Conservation (phyloP, 2,329 filamentous ascomycete genomes). For the Claviceps monticola region DNA sequence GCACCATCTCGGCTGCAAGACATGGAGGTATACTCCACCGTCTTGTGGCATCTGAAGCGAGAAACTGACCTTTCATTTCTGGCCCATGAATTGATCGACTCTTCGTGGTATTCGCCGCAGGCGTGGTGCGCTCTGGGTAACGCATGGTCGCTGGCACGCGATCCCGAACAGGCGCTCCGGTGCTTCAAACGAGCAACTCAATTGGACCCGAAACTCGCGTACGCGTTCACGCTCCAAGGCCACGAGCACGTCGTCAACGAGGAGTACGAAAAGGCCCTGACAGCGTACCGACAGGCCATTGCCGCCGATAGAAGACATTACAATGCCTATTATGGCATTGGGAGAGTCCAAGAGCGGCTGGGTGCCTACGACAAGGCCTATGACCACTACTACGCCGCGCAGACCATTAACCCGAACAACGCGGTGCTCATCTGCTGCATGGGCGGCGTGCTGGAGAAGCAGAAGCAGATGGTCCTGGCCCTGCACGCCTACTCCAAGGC, state of each 20-base stretch:
- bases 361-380: slow-evolving; percentile 86
- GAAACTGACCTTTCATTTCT: slow-evolving; percentile 86
- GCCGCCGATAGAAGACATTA: slow-evolving; percentile 81
- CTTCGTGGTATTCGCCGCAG: slow-evolving; percentile 78
- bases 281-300: slow-evolving; percentile 75
- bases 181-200: slow-evolving; percentile 94
- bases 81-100: slow-evolving; percentile 77
- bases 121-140: slow-evolving; percentile 95
- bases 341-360: slow-evolving; percentile 73
- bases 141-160: slow-evolving; percentile 79
- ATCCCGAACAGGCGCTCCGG: slow-evolving; percentile 86
- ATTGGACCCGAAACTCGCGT: slow-evolving; percentile 78
- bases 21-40: slow-evolving; percentile 96
- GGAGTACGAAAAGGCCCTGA: slow-evolving; percentile 89
- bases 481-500: slow-evolving; percentile 72
- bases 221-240: slow-evolving; percentile 88
- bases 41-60: slow-evolving; percentile 95
- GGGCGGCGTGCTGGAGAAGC: slow-evolving; percentile 76
- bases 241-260: slow-evolving; percentile 94
- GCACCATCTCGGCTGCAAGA: slow-evolving; percentile 76
- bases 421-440: slow-evolving; percentile 87
- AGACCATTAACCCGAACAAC: slow-evolving; percentile 85
- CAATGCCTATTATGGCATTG: slow-evolving; percentile 93
- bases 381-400: slow-evolving; percentile 78
- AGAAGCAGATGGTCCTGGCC: slow-evolving; percentile 67